Conservation (phyloP, 1,284 basidiomycete species). For the Cutaneotrichosporon dermatis region DNA sequence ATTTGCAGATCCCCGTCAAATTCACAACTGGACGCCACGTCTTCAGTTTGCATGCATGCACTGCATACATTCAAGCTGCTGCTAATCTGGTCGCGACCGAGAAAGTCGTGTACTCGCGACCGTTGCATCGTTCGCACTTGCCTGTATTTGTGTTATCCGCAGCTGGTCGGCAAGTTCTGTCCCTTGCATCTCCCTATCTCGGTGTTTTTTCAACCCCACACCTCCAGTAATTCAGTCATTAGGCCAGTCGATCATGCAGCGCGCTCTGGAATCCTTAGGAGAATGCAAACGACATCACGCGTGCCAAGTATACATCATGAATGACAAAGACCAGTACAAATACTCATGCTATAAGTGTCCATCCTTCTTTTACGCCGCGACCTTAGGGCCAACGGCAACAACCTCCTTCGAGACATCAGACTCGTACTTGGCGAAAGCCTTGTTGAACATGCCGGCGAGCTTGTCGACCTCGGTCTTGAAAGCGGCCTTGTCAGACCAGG, state of each 20-base stretch:
- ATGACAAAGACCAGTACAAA: conserved; percentile 10
- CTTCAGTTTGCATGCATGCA: no score
- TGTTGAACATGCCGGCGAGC: conserved; percentile 85
- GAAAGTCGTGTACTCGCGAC: no score
- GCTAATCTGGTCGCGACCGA: no score
- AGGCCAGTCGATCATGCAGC: no score
- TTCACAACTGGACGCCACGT: no score
- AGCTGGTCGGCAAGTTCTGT: no score
- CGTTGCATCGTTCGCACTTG: no score
- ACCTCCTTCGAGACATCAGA: conserved; percentile 73
- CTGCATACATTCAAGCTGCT: no score
- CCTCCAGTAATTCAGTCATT: no score
- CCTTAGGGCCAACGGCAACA: conserved; percentile 66
- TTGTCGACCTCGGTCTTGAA: conserved; percentile 80
- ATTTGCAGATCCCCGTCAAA: no score
- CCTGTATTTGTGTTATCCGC: no score
- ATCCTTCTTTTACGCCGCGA: conserved; percentile 4
- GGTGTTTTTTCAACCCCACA: neutral
- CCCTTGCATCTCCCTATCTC: neutral
- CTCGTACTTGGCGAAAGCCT: conserved; percentile 86
- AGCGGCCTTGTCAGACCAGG: conserved; percentile 80
- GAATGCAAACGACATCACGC: neutral
- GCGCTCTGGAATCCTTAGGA: no score
- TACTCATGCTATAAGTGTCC: conserved; percentile 9
- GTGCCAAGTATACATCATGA: conserved; percentile 10